Evolutionary conservation across 345 rosid species (phyloP).

Genomic region (Populus deltoides): DNA sequence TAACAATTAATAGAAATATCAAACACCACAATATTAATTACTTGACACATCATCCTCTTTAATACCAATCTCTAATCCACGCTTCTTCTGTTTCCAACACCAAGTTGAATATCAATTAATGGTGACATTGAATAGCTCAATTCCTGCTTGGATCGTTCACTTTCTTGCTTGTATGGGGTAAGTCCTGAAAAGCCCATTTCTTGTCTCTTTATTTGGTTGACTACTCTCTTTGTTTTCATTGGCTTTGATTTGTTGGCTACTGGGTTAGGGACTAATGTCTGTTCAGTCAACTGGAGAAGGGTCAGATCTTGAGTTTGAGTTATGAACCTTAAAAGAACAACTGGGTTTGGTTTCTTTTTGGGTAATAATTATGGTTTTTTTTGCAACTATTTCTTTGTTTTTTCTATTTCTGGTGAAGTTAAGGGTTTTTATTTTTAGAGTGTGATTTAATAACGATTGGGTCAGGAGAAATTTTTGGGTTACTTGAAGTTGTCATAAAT

Average conservation of each 20-base stretch:
- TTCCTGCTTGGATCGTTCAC: constrained; percentile 49
- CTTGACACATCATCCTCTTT: not conserved
- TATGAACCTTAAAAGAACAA: not conserved
- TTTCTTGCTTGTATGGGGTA: constrained; percentile 60
- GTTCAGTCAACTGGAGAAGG: not conserved
- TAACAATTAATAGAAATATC: not conserved
- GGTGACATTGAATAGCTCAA: constrained; percentile 33
- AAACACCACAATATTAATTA: not conserved
- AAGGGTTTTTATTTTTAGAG: not conserved
- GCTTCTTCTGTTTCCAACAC: not conserved
- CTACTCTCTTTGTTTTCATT: not conserved
- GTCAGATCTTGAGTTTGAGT: not conserved
- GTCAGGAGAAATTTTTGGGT: not conserved
- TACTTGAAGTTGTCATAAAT: not conserved
- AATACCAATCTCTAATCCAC: not conserved
- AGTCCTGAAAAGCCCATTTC: constrained; percentile 12
- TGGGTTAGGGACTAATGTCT: not conserved
- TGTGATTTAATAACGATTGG: not conserved
- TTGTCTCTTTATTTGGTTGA: not conserved
- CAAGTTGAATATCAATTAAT: constrained; percentile 9
- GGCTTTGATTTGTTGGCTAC: not conserved
- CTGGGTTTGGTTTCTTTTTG: not conserved
- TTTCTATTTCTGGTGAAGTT: constrained; percentile 4
- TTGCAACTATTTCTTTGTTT: not conserved
- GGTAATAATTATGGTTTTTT: not conserved